These are phyloP conservation scores for Papilionanthe hybrid DNA, from an alignment of 116 monocot species.

Conservation along the genomic window DNA sequence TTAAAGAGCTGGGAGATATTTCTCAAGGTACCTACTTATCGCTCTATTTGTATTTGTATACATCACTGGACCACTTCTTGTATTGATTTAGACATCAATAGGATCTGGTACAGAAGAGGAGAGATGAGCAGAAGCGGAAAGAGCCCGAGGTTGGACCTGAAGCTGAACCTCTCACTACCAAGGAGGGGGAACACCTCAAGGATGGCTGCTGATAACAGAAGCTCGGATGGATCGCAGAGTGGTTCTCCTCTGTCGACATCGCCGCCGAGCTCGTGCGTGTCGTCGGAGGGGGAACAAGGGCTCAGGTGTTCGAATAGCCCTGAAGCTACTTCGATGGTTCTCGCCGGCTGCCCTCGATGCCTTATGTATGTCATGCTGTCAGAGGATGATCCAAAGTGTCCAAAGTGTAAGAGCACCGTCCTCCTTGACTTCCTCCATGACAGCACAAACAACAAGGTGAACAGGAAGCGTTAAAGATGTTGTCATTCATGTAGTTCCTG, in stretches of 20 bases:
- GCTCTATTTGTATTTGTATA: background rate
- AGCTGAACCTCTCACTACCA: conserved; percentile 37
- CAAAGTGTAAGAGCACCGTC: conserved; percentile 85
- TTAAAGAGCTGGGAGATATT: background rate
- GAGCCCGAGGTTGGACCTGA: conserved; percentile 43
- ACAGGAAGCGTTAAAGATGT: conserved; percentile 20
- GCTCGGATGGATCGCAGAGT: background rate
- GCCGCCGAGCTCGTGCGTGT: conserved; percentile 74
- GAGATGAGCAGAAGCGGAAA: conserved; percentile 72
- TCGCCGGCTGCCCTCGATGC: conserved; percentile 80
- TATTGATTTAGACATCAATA: background rate
- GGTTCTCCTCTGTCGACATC: conserved; percentile 43
- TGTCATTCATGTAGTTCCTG: background rate
- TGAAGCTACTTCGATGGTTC: conserved; percentile 76
- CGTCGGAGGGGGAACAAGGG: conserved; percentile 60
- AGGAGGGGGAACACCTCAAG: conserved; percentile 35
- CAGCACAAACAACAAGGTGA: conserved; percentile 23
- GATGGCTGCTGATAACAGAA: conserved; percentile 11
- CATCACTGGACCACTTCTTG: background rate
- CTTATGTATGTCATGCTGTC: conserved; percentile 96
- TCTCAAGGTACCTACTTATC: background rate
- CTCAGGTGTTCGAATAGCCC: conserved; percentile 47
- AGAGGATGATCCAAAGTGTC: conserved; percentile 79
- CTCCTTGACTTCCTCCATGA: conserved; percentile 67
- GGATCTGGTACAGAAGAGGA: background rate